Conservation (phyloP, 2,329 filamentous ascomycete genomes). For the Immersiporthe knoxdaviesiana region DNA sequence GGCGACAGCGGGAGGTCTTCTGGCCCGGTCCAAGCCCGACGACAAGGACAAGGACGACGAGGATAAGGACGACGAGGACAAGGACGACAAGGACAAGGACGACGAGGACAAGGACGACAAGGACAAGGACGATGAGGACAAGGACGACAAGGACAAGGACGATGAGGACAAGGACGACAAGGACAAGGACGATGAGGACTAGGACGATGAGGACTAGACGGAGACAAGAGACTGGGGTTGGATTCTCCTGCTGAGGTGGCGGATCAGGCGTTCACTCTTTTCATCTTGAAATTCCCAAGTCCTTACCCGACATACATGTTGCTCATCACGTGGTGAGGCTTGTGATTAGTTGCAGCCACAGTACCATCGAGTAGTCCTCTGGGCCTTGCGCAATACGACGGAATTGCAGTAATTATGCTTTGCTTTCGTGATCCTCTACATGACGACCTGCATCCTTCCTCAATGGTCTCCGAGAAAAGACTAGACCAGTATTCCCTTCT, state of each 20-base stretch:
- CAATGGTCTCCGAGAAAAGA: background rate
- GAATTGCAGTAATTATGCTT: background rate
- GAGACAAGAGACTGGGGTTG: too few species aligned
- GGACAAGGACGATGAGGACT: too few species aligned
- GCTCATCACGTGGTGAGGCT: background rate
- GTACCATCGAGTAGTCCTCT: background rate
- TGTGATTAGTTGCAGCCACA: background rate
- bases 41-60: too few species aligned
- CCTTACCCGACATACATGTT: background rate
- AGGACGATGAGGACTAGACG: background rate
- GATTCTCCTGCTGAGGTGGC: too few species aligned
- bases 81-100: too few species aligned
- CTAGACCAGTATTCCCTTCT: background rate
- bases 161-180: too few species aligned
- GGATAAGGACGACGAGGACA: too few species aligned
- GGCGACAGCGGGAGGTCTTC: constrained; percentile 11
- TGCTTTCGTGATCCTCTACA: background rate
- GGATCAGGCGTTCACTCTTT: background rate
- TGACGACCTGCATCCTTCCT: background rate
- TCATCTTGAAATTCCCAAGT: background rate
- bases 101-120: too few species aligned
- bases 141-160: too few species aligned
- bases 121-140: too few species aligned
- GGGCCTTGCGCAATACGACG: background rate
- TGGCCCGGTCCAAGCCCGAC: constrained; percentile 4